Conservation (phyloP, 257 asterid genomes). For the Datura wrightii region DNA sequence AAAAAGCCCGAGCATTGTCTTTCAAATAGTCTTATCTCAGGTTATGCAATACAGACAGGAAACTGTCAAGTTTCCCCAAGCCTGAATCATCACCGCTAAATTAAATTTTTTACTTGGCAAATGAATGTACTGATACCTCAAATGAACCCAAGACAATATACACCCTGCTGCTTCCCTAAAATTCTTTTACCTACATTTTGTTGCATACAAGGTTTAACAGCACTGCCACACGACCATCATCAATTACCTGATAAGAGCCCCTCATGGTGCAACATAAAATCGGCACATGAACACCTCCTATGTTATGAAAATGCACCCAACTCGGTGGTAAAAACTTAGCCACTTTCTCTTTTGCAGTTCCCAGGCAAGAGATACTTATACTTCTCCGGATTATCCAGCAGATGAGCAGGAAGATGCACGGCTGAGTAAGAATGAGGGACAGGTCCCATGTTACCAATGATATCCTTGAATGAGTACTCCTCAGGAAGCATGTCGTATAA, state of each 20-base stretch:
- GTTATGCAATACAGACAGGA: slow-evolving; percentile 20
- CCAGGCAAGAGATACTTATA: slow-evolving; percentile 68
- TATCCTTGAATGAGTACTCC: slow-evolving; percentile 69
- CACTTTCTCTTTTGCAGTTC: slow-evolving; percentile 60
- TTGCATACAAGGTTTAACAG: not conserved
- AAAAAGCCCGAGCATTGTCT: slow-evolving; percentile 13
- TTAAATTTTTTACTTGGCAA: slow-evolving; percentile 1
- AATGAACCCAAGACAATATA: not conserved
- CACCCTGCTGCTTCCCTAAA: not conserved
- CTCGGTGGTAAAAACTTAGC: slow-evolving; percentile 34
- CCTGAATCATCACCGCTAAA: not conserved
- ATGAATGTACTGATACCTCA: slow-evolving; percentile 25
- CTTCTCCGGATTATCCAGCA: slow-evolving; percentile 57
- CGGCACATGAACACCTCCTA: slow-evolving; percentile 29
- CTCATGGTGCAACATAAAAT: slow-evolving; percentile 35
- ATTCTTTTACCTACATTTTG: not conserved
- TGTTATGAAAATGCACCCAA: slow-evolving; percentile 19
- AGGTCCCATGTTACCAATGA: slow-evolving; percentile 71
- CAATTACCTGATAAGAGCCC: slow-evolving; percentile 23
- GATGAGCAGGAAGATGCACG: slow-evolving; percentile 61
- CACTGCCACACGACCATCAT: slow-evolving; percentile 15
- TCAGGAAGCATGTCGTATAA: slow-evolving; percentile 75
- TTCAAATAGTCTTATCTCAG: slow-evolving; percentile 16
- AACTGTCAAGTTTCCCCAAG: slow-evolving; percentile 16
- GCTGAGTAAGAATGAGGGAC: slow-evolving; percentile 67